phyloP scores from a whole-genome alignment of 331 rosid species.

The Dryas integrifolia region DNA sequence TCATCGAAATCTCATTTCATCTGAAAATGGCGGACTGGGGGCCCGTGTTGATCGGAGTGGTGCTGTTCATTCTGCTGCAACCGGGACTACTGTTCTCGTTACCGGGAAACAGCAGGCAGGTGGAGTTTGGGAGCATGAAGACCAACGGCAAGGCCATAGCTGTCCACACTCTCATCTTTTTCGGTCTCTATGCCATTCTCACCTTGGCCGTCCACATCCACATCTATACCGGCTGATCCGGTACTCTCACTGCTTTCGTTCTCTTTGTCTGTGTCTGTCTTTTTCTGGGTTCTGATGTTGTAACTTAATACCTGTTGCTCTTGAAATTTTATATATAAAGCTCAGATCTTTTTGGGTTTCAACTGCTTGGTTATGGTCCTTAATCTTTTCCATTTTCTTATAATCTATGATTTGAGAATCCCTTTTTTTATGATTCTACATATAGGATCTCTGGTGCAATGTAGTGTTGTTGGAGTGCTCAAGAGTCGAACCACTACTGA shows the following conservation, averaged over 20 bases:
- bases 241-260: neutral
- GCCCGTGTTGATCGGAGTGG: constrained; percentile 78
- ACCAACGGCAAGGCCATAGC: constrained; percentile 86
- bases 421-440: neutral
- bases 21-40: constrained; percentile 83
- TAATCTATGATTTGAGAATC: neutral
- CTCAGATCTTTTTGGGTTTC: neutral
- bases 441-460: neutral
- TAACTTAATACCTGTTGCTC: neutral
- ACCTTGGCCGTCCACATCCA: constrained; percentile 72
- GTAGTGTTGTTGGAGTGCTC: neutral
- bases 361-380: neutral
- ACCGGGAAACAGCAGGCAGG: constrained; percentile 63
- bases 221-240: constrained; percentile 70
- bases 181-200: constrained; percentile 62
- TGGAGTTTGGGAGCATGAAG: constrained; percentile 90
- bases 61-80: constrained; percentile 78
- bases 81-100: constrained; percentile 80
- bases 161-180: constrained; percentile 86
- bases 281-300: neutral
- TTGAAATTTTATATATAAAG: neutral
- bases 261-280: neutral
- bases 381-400: neutral
- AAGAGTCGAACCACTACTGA: neutral
- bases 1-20: neutral